These are phyloP conservation scores for Blastocladiella emersonii DNA, from an alignment of 371 early-diverging fungal species.

Conservation along the genomic window DNA sequence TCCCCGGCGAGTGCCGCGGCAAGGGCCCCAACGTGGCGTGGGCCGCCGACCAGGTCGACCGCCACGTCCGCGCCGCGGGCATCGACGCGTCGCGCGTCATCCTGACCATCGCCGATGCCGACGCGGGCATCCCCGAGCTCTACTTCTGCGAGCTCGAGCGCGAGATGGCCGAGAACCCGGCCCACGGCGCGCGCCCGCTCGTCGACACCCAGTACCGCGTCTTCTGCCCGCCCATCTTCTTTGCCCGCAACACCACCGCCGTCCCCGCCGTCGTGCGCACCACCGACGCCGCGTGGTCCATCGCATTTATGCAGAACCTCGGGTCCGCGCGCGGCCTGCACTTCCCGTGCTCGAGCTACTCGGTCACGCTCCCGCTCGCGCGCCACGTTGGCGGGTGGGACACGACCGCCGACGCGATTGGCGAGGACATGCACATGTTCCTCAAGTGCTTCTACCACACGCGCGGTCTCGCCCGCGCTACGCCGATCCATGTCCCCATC, in stretches of 20 bases:
- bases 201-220: slow-evolving; percentile 25
- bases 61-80: slow-evolving; percentile 16
- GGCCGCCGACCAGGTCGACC: slow-evolving; percentile 30
- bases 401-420: slow-evolving; percentile 57
- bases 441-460: slow-evolving; percentile 64
- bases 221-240: slow-evolving; percentile 57
- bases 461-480: slow-evolving; percentile 44
- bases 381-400: slow-evolving; percentile 63
- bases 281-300: slow-evolving; percentile 64
- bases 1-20: slow-evolving; percentile 59
- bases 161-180: slow-evolving; percentile 13
- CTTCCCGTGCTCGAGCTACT: slow-evolving; percentile 64
- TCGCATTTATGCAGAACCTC: slow-evolving; percentile 61
- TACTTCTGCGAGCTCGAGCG: slow-evolving; percentile 21
- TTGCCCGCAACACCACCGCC: slow-evolving; percentile 54
- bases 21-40: slow-evolving; percentile 61
- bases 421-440: slow-evolving; percentile 78
- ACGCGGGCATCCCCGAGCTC: slow-evolving; percentile 45
- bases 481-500: slow-evolving; percentile 56
- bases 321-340: slow-evolving; percentile 47
- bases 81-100: slow-evolving; percentile 32
- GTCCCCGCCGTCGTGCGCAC: slow-evolving; percentile 60
- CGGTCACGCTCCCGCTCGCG: slow-evolving; percentile 50
- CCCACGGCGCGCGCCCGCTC: slow-evolving; percentile 19
- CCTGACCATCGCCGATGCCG: slow-evolving; percentile 57